Evolutionary conservation across 1,139 yeast species (phyloP), one percentile per base, ranked within the genome.

Genomic region (Zhuliangozyma parablackwelliae): DNA sequence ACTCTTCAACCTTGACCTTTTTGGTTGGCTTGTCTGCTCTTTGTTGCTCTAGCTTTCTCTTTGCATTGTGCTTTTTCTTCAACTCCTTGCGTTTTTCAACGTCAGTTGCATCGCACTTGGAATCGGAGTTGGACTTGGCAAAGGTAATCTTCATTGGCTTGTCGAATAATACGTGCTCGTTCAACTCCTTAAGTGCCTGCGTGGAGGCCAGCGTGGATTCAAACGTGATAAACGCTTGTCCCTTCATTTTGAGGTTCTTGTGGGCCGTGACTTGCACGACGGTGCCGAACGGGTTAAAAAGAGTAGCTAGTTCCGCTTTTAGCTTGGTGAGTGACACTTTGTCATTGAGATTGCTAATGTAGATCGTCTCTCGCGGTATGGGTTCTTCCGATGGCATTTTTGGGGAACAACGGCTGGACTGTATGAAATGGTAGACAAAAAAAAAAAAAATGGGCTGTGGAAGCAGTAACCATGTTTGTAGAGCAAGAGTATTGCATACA

Each of bases 141-240:
- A 58, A 54, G 2, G 59, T 47, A 1, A 72, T 63, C 21, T 64
- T 66, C 43, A 88, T 62, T 4, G 74, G 75, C 46, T 78, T 78
- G 12, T 78, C 81, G 48, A 75, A 78, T 10, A 88, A 47, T 24
- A 56, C 56, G 12, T 58, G 50, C 2, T 75, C 71, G 36, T 77
- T 60, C 31, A 76, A 53, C 6, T 53, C 62, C 6, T 61, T 55
- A 13, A 75, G 51, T 0, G 94, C 94, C 25, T 52, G 50, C 3
- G 50, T 43, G 1, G 94, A 84, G 7, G 64, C 56, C 3, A 63
- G 61, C 1, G 54, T 49, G 16, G 59, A 54, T 3, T 62, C 68
- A 45, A 80, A 81, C 0, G 90, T 82, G 6, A 92, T 70, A 57
- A 89, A 92, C 2, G 96, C 96, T 57, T 89, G 97, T 2, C 96